Evolutionary conservation across 2,329 filamentous ascomycete species (phyloP).

Genomic region (Hortaea sp.): DNA sequence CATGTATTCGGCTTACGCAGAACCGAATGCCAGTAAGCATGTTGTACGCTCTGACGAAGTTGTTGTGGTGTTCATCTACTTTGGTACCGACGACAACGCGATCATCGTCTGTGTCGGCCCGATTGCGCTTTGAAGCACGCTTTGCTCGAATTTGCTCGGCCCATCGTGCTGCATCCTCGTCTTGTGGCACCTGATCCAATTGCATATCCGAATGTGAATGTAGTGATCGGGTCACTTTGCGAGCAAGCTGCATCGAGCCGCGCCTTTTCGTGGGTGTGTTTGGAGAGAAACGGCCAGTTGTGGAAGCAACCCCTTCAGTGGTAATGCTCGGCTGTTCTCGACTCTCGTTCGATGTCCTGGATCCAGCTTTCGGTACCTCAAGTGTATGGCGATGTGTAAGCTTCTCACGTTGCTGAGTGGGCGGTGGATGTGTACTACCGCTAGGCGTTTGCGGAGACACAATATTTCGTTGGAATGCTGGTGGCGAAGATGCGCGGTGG

Average conservation of each 20-base stretch:
- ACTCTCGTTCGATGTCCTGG: slow-evolving; percentile 65
- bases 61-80: slow-evolving; percentile 92
- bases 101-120: slow-evolving; percentile 85
- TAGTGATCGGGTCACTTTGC: slow-evolving; percentile 73
- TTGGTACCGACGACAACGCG: slow-evolving; percentile 88
- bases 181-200: slow-evolving; percentile 71
- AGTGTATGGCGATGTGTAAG: slow-evolving; percentile 79
- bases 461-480: slow-evolving; percentile 24
- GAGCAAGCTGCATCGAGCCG: slow-evolving; percentile 71
- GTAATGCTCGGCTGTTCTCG: slow-evolving; percentile 29
- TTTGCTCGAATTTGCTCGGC: slow-evolving; percentile 89
- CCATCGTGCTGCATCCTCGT: slow-evolving; percentile 87
- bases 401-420: slow-evolving; percentile 41
- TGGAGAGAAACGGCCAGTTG: slow-evolving; percentile 75
- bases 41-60: slow-evolving; percentile 67
- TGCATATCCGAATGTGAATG: slow-evolving; percentile 62
- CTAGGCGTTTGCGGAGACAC: slow-evolving; percentile 44
- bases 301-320: slow-evolving; percentile 50
- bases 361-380: slow-evolving; percentile 64
- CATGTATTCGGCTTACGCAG: slow-evolving; percentile 89
- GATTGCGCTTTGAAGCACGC: slow-evolving; percentile 73
- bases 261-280: slow-evolving; percentile 55
- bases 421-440: slow-evolving; percentile 26
- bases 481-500: slow-evolving; percentile 28
- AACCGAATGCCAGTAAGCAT: slow-evolving; percentile 99